A percentile compares a stretch with the other conserved stretches of the same genome.
Conservation (phyloP, 495 filamentous ascomycete species). For the Penicillium arizonense region DNA sequence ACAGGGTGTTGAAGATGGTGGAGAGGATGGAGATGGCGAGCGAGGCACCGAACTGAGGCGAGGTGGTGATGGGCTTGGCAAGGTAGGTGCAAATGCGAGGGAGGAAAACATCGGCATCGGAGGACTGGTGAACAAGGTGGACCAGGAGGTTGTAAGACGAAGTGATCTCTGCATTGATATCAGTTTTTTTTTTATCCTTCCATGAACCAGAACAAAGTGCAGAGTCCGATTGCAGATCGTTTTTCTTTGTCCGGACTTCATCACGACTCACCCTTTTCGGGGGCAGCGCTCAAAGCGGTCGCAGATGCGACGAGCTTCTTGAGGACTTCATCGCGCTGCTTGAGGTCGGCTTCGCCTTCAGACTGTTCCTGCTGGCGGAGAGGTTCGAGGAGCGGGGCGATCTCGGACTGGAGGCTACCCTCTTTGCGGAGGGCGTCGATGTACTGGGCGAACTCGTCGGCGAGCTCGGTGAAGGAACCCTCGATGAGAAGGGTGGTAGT, state of each 20-base stretch:
- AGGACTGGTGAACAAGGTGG: constrained; percentile 82
- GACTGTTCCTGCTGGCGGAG: constrained; percentile 49
- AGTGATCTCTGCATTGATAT: constrained; percentile 67
- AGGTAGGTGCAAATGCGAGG: constrained; percentile 84
- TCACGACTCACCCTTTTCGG: constrained; percentile 71
- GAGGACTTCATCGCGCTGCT: constrained; percentile 79
- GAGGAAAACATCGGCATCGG: constrained; percentile 80
- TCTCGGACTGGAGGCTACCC: constrained; percentile 62
- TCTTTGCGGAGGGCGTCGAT: constrained; percentile 64
- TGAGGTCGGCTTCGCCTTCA: constrained; percentile 43
- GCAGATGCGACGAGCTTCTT: constrained; percentile 83
- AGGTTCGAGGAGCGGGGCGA: constrained; percentile 68
- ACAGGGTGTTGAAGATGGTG: constrained; percentile 95
- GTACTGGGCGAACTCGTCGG: constrained; percentile 84
- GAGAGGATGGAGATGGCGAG: constrained; percentile 85
- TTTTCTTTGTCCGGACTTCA: constrained; percentile 9
- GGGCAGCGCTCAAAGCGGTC: constrained; percentile 67
- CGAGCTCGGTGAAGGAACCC: constrained; percentile 83
- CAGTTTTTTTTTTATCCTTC: constrained; percentile 3
- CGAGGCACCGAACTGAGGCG: constrained; percentile 76
- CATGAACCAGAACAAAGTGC: constrained; percentile 7
- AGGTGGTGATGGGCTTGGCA: constrained; percentile 78
- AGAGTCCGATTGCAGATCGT: constrained; percentile 19
- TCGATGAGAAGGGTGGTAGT: constrained; percentile 78
- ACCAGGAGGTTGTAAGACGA: constrained; percentile 94